Evolutionary conservation across 2,329 filamentous ascomycete genomes (phyloP).

Genomic region (Diaporthe sp.): DNA sequence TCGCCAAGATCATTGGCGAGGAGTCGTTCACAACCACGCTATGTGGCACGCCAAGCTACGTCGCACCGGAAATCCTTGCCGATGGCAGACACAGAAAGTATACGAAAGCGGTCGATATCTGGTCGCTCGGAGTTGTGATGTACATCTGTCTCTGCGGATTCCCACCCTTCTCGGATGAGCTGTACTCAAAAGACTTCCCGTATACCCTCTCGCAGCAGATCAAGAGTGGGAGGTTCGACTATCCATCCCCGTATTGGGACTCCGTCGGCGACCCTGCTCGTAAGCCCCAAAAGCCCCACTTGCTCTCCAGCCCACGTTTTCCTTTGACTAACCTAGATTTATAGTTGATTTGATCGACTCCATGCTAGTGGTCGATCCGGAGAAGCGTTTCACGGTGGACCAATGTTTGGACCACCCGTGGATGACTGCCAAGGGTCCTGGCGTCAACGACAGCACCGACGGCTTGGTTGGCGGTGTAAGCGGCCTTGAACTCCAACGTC

Average conservation of each 20-base stretch:
- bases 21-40: slow-evolving; percentile 97
- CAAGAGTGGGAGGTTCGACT: slow-evolving; percentile 89
- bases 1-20: slow-evolving; percentile 98
- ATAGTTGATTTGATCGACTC: slow-evolving; percentile 89
- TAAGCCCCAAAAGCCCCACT: slow-evolving; percentile 52
- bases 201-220: slow-evolving; percentile 92
- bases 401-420: slow-evolving; percentile 93
- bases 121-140: slow-evolving; percentile 96
- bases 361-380: slow-evolving; percentile 92
- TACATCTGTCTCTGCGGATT: slow-evolving; percentile 98
- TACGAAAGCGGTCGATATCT: slow-evolving; percentile 94
- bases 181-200: slow-evolving; percentile 84
- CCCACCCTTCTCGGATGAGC: slow-evolving; percentile 95
- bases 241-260: slow-evolving; percentile 97
- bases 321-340: slow-evolving; percentile 10
- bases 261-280: slow-evolving; percentile 84
- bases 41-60: slow-evolving; percentile 96
- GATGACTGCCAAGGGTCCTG: slow-evolving; percentile 74
- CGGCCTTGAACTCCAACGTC: slow-evolving; percentile 84
- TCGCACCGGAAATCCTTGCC: slow-evolving; percentile 94
- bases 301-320: background rate
- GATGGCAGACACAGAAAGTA: slow-evolving; percentile 87
- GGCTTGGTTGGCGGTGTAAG: slow-evolving; percentile 90
- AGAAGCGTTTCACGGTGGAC: slow-evolving; percentile 87
- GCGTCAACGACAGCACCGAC: slow-evolving; percentile 87